Conservation (phyloP, 768 basidiomycete genomes). For the Pholiota microspora region DNA sequence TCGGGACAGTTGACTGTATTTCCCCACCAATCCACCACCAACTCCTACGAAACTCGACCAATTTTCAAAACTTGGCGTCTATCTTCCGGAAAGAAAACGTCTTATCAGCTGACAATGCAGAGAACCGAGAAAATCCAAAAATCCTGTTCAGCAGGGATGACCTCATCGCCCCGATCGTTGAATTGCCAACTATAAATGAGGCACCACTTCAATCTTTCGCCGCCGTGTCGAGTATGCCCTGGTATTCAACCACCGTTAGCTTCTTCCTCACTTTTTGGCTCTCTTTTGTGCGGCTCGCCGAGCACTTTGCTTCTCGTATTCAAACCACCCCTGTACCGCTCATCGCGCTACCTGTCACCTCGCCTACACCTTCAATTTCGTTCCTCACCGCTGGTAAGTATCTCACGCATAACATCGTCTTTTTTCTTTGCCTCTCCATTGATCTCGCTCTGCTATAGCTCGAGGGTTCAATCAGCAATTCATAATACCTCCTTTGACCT, state of each 20-base stretch:
- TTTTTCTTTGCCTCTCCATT: background rate
- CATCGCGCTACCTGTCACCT: constrained; percentile 4
- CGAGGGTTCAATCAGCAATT: background rate
- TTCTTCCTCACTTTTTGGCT: background rate
- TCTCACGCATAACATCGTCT: too few relatives aligned
- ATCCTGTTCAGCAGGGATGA: too few relatives aligned
- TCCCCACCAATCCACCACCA: background rate
- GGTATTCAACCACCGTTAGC: background rate
- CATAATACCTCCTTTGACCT: background rate
- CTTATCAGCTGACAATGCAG: too few relatives aligned
- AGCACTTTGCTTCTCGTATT: background rate
- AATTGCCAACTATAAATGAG: too few relatives aligned
- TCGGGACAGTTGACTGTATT: background rate
- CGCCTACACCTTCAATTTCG: background rate
- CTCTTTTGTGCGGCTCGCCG: background rate
- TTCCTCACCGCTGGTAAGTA: background rate
- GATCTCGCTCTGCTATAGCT: background rate
- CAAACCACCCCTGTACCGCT: background rate
- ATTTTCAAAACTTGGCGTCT: too few relatives aligned
- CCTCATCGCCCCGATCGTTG: background rate
- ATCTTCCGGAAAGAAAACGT: too few relatives aligned
- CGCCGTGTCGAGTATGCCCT: background rate
- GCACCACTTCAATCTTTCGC: background rate
- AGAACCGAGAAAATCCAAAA: too few relatives aligned
- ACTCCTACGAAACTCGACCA: background rate